A percentile compares a stretch with the other conserved stretches of the same genome.
Evolutionary conservation across 495 filamentous ascomycete species (phyloP).

Genomic region (Xylaria castorea): DNA sequence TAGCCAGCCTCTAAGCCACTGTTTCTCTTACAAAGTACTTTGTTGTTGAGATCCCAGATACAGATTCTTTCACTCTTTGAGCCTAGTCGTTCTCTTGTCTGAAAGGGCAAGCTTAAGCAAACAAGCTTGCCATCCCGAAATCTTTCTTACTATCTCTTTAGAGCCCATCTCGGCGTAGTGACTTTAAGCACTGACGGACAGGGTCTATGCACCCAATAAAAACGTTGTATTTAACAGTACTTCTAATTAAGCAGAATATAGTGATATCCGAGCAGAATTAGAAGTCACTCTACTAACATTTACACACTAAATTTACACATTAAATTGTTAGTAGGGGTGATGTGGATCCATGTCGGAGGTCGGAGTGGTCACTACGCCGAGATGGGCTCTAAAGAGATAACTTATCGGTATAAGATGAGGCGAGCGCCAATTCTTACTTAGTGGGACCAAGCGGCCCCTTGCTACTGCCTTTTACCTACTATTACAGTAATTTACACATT

Average conservation of each 20-base stretch:
- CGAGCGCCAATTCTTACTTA: neutral
- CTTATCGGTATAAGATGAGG: neutral
- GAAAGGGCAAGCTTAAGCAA: neutral
- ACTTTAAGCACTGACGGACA: no score
- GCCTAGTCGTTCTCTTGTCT: neutral
- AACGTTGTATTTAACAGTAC: no score
- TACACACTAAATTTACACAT: no score
- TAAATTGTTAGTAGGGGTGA: no score
- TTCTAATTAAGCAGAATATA: no score
- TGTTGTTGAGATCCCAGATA: neutral
- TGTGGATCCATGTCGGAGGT: no score
- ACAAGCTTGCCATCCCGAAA: neutral
- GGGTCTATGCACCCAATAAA: no score
- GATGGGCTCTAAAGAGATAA: no score
- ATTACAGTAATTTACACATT: neutral
- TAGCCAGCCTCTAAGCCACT: conserved; percentile 7
- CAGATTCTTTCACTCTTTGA: neutral
- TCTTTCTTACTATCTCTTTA: neutral
- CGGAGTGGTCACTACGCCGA: no score
- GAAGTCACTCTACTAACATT: no score
- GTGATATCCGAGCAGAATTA: no score
- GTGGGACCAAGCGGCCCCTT: neutral
- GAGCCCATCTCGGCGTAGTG: no score
- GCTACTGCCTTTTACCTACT: neutral
- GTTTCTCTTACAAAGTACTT: neutral